Evolutionary conservation across 2,329 filamentous ascomycete genomes (phyloP), one percentile per base, ranked within the genome.

Genomic region (Didymella pomorum): DNA sequence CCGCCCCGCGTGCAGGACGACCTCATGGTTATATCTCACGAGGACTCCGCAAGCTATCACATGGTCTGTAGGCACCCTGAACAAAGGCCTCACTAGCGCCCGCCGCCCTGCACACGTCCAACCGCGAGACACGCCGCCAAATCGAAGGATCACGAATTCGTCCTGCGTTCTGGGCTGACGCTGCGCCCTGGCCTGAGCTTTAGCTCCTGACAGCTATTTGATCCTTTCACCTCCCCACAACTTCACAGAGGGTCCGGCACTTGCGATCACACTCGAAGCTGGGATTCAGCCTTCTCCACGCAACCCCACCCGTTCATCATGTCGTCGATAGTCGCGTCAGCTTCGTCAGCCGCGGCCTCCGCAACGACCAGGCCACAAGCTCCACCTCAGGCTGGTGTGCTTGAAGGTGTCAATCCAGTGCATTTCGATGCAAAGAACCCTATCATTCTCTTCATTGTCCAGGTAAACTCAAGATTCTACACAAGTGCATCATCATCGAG

Each of bases 371-470:
- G 48, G 4, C 45, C 61, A 54, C 71, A 71, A 60, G 74, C 66
- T 20, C 70, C 81, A 46, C 80, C 83, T 7, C 88, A 90, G 73
- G 87, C 83, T 50, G 91, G 91, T 62, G 85, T 94, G 59, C 80
- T 94, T 42, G 89, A 92, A 64, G 87, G 88, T 42, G 79, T 84
- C 51, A 87, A 92, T 63, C 91, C 91, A 1, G 82, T 89, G 28
- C 72, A 83, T 28, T 92, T 89, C 78, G 86, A 89, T 66, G 70
- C 88, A 11, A 89, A 85, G 56, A 89, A 92, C 64, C 91, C 90
- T 7, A 88, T 93, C 61, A 86, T 87, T 44, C 76, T 91, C 45
- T 92, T 93, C 77, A 91, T 93, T 69, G 89, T 93, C 47, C 89
- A 89, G 83, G 87, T 86, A 79, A 31, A 73, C 29, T 20, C 47